Evolutionary conservation across 1,284 basidiomycete genomes (phyloP), one percentile per base, ranked within the genome.

Genomic region (Peniophora sp.): DNA sequence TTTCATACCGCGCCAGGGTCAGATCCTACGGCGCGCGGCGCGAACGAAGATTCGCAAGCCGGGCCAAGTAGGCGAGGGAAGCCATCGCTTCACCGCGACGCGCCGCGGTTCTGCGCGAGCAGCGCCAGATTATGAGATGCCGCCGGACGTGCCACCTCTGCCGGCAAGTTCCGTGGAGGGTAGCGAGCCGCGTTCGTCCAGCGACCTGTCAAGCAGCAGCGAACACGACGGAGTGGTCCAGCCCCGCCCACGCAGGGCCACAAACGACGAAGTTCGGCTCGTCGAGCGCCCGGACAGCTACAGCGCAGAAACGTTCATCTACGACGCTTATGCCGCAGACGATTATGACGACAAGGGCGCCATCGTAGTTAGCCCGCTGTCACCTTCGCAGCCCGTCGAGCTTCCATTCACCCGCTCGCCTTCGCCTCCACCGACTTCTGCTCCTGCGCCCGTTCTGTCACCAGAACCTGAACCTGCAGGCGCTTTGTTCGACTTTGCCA

Each of bases 41-140:
- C 83, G 95, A 18, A 99, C 96, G 2, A 95, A 94, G 73, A 97
- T 97, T 61, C 84, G 96, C 51, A 99, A 97, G 70, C 75, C 85
- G n/a, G 81, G 82, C 12, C 65, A 86, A 20, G 74, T 79, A 10
- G 88, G 85, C 18, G 91, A 88, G 52, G 85, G 82, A 43, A 85
- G 86, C 2, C 88, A 90, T 74, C 83, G 91, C 15, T 95, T 94
- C 68, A 72, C 78, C 17, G 68, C 77, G 27, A 73, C 75, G 20
- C 71, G 80, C 51, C 67, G 79, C 51, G 72, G 73, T 9, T 24
- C 20, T 37, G 65, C 68, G 2, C 73, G 58, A 55, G 70, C 41
- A n/a, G n/a, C n/a, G n/a, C n/a, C n/a, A n/a, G n/a, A n/a, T n/a
- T n/a, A 56, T n/a, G 54, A 41, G 59, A 64, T 32, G 51, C 62